phyloP scores from a whole-genome alignment of 345 rosid genomes.

The Lumnitzera littorea region DNA sequence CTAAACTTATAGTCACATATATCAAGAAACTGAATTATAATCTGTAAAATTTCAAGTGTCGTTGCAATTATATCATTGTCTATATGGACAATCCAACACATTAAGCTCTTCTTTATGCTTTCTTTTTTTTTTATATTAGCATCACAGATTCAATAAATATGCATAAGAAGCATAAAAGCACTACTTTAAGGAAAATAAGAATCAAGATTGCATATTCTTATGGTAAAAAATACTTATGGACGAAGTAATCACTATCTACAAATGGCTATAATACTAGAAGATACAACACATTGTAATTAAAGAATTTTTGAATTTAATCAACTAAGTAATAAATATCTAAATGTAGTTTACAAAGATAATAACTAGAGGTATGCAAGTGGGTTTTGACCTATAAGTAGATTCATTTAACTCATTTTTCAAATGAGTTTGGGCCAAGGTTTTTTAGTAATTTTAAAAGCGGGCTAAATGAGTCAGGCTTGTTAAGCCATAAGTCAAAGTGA shows the following conservation, averaged over 20 bases:
- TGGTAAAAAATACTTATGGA: conserved; percentile 80
- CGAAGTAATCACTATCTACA: conserved; percentile 77
- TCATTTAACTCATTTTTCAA: too few species aligned
- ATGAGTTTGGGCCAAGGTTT: too few species aligned
- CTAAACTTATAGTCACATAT: too few species aligned
- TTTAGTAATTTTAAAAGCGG: too few species aligned
- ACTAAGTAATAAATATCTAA: background rate
- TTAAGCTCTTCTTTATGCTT: conserved; percentile 25
- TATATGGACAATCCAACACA: background rate
- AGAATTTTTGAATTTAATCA: background rate
- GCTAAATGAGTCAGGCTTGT: too few species aligned
- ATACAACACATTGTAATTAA: background rate
- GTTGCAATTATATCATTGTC: too few species aligned
- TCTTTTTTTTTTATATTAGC: conserved; percentile 82
- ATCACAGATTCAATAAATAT: conserved; percentile 70
- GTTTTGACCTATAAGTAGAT: too few species aligned
- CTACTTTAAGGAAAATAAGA: conserved; percentile 65
- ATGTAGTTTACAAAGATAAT: conserved; percentile 49
- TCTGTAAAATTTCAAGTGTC: too few species aligned
- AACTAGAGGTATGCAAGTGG: too few species aligned
- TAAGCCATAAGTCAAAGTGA: too few species aligned
- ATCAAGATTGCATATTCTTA: conserved; percentile 77
- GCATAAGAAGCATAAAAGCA: conserved; percentile 54
- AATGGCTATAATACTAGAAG: conserved; percentile 60
- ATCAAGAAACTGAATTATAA: too few species aligned